A percentile compares a stretch with the other conserved stretches of the same genome.
Conservation (phyloP, 2,329 filamentous ascomycete species). For the Tolypocladium pustulatum region DNA sequence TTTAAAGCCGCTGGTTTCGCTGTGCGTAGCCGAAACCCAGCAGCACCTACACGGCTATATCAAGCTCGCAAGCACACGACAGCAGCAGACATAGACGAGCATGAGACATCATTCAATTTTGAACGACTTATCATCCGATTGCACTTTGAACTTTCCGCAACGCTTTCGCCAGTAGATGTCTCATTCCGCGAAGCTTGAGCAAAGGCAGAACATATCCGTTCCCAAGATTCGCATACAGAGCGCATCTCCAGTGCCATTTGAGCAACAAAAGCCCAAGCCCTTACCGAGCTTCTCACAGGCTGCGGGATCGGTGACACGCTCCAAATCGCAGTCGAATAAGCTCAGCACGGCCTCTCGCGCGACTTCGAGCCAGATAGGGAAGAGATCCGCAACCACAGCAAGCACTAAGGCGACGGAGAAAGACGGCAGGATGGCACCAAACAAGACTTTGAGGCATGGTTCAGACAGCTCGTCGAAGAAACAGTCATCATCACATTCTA, state of each 20-base stretch:
- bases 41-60: background rate
- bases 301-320: background rate
- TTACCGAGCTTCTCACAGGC: too few species aligned
- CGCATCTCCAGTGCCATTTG: conserved; percentile 11
- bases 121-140: background rate
- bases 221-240: conserved; percentile 18
- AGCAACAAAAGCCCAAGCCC: conserved; percentile 1
- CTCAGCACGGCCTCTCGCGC: background rate
- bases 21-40: too few species aligned
- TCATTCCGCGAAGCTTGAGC: background rate
- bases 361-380: conserved; percentile 6
- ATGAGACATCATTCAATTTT: background rate
- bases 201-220: conserved; percentile 7
- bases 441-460: conserved; percentile 8
- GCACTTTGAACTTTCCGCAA: background rate
- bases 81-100: background rate
- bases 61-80: background rate
- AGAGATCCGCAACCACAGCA: conserved; percentile 4
- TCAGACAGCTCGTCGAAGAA: conserved; percentile 15
- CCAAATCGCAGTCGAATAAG: conserved; percentile 2
- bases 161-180: conserved; percentile 12
- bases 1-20: background rate
- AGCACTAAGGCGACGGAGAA: background rate
- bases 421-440: background rate
- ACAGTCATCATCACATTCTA: conserved; percentile 20